Evolutionary conservation across 176 grass and related monocot genomes (phyloP).

Genomic region (Melocanna baccifera): DNA sequence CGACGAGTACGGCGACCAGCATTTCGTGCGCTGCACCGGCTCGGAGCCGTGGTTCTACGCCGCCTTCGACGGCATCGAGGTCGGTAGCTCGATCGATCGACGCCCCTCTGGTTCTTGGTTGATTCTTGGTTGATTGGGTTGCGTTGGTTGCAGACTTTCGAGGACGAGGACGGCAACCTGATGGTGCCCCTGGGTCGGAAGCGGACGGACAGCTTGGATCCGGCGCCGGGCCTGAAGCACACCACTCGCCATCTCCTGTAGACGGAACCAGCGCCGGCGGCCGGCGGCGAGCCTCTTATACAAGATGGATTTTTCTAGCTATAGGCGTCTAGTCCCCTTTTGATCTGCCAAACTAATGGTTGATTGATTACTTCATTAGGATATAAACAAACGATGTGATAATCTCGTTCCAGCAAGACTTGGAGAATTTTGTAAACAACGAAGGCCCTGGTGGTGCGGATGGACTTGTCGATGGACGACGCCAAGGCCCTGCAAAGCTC

Average conservation of each 20-base stretch:
- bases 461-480: conserved; percentile 47
- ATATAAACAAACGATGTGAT: too few relatives aligned
- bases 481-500: conserved; percentile 50
- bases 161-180: conserved; percentile 26
- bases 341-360: too few relatives aligned
- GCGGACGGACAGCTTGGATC: not conserved
- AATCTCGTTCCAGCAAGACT: too few relatives aligned
- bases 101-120: not conserved
- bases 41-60: not conserved
- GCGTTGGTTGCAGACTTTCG: not conserved
- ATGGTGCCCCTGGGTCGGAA: not conserved
- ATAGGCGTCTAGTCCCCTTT: too few relatives aligned
- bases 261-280: not conserved
- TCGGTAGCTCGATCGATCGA: not conserved
- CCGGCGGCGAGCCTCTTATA: not conserved
- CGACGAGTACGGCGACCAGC: not conserved
- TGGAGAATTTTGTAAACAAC: too few relatives aligned
- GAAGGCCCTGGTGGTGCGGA: too few relatives aligned
- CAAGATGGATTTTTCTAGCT: not conserved
- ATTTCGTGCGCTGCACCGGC: not conserved
- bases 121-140: not conserved
- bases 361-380: too few relatives aligned
- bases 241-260: not conserved
- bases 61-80: not conserved
- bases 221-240: not conserved